A percentile compares a stretch with the other conserved stretches of the same genome.
Conservation (phyloP, 345 rosid species). For the Linum tenue region DNA sequence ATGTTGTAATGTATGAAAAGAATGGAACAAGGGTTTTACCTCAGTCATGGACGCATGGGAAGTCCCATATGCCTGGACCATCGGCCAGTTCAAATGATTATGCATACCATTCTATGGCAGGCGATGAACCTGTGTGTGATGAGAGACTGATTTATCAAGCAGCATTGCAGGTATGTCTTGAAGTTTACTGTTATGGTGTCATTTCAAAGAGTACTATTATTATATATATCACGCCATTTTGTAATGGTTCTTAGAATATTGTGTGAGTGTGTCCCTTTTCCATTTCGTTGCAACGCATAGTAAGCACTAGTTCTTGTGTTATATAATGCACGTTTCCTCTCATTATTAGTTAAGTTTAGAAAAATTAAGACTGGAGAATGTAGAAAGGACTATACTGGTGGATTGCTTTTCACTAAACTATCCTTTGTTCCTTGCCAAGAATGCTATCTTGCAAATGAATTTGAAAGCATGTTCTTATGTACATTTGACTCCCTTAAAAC, state of each 20-base stretch:
- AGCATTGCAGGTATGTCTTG: slow-evolving; percentile 60
- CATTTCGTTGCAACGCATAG: background rate
- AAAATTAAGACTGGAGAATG: background rate
- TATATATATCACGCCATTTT: background rate
- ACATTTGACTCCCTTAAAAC: background rate
- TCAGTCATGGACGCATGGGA: slow-evolving; percentile 43
- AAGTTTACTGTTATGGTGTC: slow-evolving; percentile 6
- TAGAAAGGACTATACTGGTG: background rate
- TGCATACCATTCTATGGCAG: slow-evolving; percentile 31
- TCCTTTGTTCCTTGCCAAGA: background rate
- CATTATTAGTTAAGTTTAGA: background rate
- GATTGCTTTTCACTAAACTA: background rate
- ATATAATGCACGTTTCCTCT: background rate
- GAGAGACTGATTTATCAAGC: slow-evolving; percentile 88
- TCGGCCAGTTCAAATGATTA: slow-evolving; percentile 42
- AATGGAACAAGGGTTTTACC: slow-evolving; percentile 54
- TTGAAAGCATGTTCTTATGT: background rate
- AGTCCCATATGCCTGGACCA: slow-evolving; percentile 29
- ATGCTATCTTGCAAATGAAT: background rate
- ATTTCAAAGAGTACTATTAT: background rate
- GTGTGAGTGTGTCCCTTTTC: background rate
- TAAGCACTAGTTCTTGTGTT: background rate
- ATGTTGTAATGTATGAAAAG: slow-evolving; percentile 38
- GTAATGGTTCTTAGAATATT: background rate
- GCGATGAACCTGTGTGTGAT: slow-evolving; percentile 53